These are phyloP conservation scores for Penicillium rolfsii DNA, from an alignment of 2,329 filamentous ascomycete species.

Conservation along the genomic window DNA sequence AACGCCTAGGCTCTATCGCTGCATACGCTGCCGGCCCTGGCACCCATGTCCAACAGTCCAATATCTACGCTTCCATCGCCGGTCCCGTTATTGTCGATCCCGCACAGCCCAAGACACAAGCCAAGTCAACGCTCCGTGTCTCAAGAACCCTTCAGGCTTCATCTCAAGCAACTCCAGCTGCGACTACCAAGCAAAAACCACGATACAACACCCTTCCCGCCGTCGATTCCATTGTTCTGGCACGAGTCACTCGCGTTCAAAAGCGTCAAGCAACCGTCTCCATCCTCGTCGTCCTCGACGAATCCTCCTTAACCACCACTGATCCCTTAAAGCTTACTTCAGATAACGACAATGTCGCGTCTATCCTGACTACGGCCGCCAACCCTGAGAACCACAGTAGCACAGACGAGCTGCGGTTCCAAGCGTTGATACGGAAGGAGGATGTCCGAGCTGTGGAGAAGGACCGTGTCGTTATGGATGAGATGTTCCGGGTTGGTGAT, in stretches of 20 bases:
- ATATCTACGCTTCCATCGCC: conserved; percentile 80
- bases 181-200: conserved; percentile 35
- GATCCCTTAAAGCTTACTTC: conserved; percentile 32
- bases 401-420: conserved; percentile 71
- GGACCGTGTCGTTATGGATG: conserved; percentile 87
- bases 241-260: conserved; percentile 81
- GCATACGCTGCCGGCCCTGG: conserved; percentile 76
- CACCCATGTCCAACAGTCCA: conserved; percentile 76
- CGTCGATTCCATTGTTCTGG: conserved; percentile 79
- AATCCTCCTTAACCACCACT: conserved; percentile 25
- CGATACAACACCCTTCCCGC: conserved; percentile 77
- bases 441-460: conserved; percentile 95
- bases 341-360: conserved; percentile 44
- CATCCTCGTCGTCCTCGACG: conserved; percentile 78
- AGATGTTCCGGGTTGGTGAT: conserved; percentile 90
- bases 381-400: conserved; percentile 48
- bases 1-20: conserved; percentile 69
- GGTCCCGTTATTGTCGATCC: conserved; percentile 66
- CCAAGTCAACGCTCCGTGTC: conserved; percentile 47
- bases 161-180: conserved; percentile 4
- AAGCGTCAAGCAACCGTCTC: conserved; percentile 82
- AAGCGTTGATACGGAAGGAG: conserved; percentile 81
- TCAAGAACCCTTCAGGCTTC: conserved; percentile 26
- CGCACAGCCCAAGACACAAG: conserved; percentile 39
- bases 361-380: conserved; percentile 43